These are phyloP conservation scores for Coprinopsis marcescibilis DNA, from an alignment of 768 basidiomycete genomes.

Conservation along the genomic window DNA sequence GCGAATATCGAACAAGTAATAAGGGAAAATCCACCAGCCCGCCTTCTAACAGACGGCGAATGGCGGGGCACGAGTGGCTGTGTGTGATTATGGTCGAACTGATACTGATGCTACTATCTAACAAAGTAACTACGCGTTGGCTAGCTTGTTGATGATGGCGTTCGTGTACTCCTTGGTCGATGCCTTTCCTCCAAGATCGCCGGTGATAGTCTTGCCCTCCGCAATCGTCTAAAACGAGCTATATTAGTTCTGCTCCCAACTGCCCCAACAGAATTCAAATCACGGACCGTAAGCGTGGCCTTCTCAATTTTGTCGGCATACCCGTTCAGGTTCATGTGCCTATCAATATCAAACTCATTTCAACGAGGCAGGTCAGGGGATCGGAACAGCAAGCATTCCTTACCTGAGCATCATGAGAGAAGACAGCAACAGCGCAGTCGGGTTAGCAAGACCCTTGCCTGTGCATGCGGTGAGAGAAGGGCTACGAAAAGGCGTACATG, in stretches of 20 bases:
- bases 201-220: constrained; percentile 91
- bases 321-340: constrained; percentile 88
- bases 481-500: neutral
- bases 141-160: constrained; percentile 77
- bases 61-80: too few relatives aligned
- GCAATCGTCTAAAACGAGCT: constrained; percentile 74
- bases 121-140: constrained; percentile 10
- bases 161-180: constrained; percentile 85
- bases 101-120: neutral
- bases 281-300: constrained; percentile 79
- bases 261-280: neutral
- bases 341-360: constrained; percentile 22
- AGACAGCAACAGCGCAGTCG: constrained; percentile 94
- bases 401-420: constrained; percentile 98
- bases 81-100: too few relatives aligned
- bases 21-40: too few relatives aligned
- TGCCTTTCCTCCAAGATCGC: constrained; percentile 92
- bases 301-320: constrained; percentile 88
- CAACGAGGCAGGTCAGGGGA: constrained; percentile 14
- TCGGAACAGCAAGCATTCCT: too few relatives aligned
- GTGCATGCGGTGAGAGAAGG: constrained; percentile 4
- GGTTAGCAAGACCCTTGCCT: constrained; percentile 94
- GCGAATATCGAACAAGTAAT: too few relatives aligned
- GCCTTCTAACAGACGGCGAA: too few relatives aligned
- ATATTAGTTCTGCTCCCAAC: constrained; percentile 7